Percentiles rank a stretch among this genome's conserved stretches.
Evolutionary conservation across 1,139 yeast genomes (phyloP).

Genomic region (Geotrichum europaeum): DNA sequence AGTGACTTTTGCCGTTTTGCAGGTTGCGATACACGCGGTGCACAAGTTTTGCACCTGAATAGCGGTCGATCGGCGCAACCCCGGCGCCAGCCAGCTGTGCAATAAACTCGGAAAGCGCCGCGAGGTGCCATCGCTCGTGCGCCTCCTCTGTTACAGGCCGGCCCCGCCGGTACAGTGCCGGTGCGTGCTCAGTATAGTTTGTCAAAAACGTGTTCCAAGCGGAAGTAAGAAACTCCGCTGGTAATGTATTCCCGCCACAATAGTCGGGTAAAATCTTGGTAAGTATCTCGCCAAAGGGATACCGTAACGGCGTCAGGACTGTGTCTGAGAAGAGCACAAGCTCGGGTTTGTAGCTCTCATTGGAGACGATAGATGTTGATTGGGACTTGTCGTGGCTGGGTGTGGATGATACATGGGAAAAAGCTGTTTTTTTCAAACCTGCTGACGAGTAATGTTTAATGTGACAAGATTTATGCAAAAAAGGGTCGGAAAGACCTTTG

Average conservation of each 20-base stretch:
- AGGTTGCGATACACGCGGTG: conserved; percentile 14
- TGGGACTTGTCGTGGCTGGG: neutral
- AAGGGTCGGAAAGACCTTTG: neutral
- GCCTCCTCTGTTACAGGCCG: neutral
- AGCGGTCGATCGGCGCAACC: neutral
- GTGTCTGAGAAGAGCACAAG: conserved; percentile 15
- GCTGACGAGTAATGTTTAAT: neutral
- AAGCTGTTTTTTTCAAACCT: neutral
- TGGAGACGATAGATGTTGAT: neutral
- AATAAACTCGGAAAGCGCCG: neutral
- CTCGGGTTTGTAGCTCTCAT: conserved; percentile 11
- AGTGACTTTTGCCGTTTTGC: conserved; percentile 21
- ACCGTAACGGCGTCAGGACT: conserved; percentile 7
- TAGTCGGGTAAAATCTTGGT: conserved; percentile 2
- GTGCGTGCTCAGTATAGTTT: neutral
- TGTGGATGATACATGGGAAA: neutral
- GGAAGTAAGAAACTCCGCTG: neutral
- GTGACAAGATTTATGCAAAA: neutral
- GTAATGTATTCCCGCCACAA: neutral
- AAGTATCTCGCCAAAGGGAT: conserved; percentile 9
- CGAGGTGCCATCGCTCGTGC: conserved; percentile 12
- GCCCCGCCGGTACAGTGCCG: conserved; percentile 5
- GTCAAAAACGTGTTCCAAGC: neutral
- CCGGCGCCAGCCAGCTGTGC: neutral
- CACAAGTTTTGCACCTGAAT: neutral